Percentiles rank a stretch among this genome's conserved stretches.
These are phyloP conservation scores for Ettlia oleoabundans DNA, from an alignment of 139 green algal genomes.

Conservation along the genomic window DNA sequence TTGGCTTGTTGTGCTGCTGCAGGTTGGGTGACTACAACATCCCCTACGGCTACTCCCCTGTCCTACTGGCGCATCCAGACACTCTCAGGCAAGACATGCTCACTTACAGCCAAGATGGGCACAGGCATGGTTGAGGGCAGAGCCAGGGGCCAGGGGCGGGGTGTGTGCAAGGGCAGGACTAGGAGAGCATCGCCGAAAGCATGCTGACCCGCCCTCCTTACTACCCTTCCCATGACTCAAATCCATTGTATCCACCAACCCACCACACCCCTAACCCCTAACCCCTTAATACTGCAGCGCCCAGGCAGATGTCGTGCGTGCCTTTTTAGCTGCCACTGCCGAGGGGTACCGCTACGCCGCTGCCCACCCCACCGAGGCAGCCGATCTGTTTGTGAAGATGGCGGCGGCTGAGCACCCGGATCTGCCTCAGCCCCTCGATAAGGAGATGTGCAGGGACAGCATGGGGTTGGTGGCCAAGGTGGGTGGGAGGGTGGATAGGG, in stretches of 20 bases:
- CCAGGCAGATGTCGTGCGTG: slow-evolving; percentile 41
- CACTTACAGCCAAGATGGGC: too few species aligned
- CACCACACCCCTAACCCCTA: too few species aligned
- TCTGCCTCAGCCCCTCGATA: slow-evolving; percentile 54
- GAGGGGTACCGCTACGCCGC: slow-evolving; percentile 70
- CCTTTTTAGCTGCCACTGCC: slow-evolving; percentile 69
- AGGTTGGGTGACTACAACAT: slow-evolving; percentile 74
- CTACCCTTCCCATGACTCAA: not conserved
- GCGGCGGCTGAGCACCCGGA: slow-evolving; percentile 28
- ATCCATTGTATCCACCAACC: too few species aligned
- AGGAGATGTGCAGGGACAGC: slow-evolving; percentile 43
- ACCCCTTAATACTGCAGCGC: too few species aligned
- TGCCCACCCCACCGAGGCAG: slow-evolving; percentile 61
- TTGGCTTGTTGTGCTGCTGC: not conserved
- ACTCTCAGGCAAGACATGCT: slow-evolving; percentile 49
- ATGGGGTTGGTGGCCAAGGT: slow-evolving; percentile 12
- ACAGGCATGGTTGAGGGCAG: too few species aligned
- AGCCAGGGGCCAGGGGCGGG: too few species aligned
- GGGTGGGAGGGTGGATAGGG: not conserved
- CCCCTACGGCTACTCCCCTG: slow-evolving; percentile 76
- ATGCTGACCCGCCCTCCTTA: not conserved
- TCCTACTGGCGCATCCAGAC: slow-evolving; percentile 68
- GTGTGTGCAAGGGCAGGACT: too few species aligned
- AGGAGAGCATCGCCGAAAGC: too few species aligned
- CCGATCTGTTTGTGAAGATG: slow-evolving; percentile 40